Conservation (phyloP, 108 stramenopile species). For the Bacterosira constricta region DNA sequence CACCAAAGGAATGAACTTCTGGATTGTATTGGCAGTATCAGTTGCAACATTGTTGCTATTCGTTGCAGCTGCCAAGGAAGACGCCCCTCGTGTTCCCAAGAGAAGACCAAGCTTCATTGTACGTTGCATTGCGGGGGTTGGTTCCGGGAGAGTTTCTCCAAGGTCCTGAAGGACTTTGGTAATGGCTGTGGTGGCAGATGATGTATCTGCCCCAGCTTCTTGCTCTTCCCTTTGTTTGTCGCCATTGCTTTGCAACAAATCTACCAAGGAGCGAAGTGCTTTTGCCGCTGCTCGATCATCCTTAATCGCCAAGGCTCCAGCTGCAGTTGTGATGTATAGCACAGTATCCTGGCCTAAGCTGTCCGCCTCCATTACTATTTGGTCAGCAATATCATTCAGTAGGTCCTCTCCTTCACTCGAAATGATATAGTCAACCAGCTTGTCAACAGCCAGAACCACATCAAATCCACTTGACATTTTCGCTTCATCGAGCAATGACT, state of each 20-base stretch:
- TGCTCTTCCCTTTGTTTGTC: not conserved
- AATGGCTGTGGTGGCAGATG: conserved; percentile 16
- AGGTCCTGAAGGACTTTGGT: conserved; percentile 35
- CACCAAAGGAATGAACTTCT: conserved; percentile 70
- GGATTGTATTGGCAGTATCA: conserved; percentile 50
- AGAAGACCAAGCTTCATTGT: conserved; percentile 60
- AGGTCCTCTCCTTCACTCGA: conserved; percentile 78
- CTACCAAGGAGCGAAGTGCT: conserved; percentile 64
- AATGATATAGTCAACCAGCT: conserved; percentile 80
- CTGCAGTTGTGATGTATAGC: conserved; percentile 61
- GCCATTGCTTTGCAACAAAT: conserved; percentile 15
- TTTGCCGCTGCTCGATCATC: conserved; percentile 72
- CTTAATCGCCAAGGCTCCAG: conserved; percentile 59
- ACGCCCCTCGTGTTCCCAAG: conserved; percentile 49
- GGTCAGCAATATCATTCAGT: conserved; percentile 68
- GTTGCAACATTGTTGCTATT: conserved; percentile 25
- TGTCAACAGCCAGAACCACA: conserved; percentile 83
- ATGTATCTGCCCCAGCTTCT: conserved; percentile 17
- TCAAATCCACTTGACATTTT: conserved; percentile 80
- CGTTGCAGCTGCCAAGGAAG: conserved; percentile 30
- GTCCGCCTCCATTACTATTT: conserved; percentile 81
- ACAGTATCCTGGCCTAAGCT: conserved; percentile 72
- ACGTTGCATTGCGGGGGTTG: conserved; percentile 73
- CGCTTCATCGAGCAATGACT: conserved; percentile 88
- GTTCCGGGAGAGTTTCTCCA: conserved; percentile 60